phyloP scores from a whole-genome alignment of 768 basidiomycete species.

The Boletus reticuloceps region DNA sequence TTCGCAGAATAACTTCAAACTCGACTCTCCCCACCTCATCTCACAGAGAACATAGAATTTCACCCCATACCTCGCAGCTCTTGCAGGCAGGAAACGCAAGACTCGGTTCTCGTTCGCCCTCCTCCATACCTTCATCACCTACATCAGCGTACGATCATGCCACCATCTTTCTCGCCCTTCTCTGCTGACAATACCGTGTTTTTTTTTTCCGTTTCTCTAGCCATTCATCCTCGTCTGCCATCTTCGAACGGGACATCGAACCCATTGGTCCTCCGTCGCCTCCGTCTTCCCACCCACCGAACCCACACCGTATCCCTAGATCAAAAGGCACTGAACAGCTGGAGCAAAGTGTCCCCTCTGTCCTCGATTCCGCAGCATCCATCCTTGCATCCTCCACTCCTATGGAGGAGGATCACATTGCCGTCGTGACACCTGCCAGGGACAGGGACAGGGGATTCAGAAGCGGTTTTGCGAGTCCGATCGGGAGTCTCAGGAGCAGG shows the following conservation, averaged over 20 bases:
- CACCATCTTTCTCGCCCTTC: constrained; percentile 5
- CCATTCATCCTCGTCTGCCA: constrained; percentile 83
- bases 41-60: constrained; percentile 37
- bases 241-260: constrained; percentile 91
- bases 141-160: constrained; percentile 63
- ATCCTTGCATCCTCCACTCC: constrained; percentile 50
- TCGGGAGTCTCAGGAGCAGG: constrained; percentile 58
- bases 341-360: constrained; percentile 80
- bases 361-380: constrained; percentile 79
- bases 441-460: constrained; percentile 32
- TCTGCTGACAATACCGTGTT: constrained; percentile 3
- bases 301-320: constrained; percentile 74
- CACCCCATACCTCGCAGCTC: constrained; percentile 47
- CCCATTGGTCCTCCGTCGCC: constrained; percentile 42
- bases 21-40: constrained; percentile 41
- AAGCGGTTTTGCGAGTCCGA: constrained; percentile 66
- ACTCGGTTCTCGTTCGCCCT: constrained; percentile 62
- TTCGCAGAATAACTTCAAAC: constrained; percentile 56
- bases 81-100: constrained; percentile 41
- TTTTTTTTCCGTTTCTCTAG: constrained; percentile 6
- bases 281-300: constrained; percentile 39
- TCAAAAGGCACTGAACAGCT: constrained; percentile 71
- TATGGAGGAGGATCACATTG: constrained; percentile 55
- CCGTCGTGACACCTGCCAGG: constrained; percentile 56
- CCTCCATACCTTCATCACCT: constrained; percentile 77